Conservation (phyloP, 1,284 basidiomycete species). For the Xanthoconium separans region DNA sequence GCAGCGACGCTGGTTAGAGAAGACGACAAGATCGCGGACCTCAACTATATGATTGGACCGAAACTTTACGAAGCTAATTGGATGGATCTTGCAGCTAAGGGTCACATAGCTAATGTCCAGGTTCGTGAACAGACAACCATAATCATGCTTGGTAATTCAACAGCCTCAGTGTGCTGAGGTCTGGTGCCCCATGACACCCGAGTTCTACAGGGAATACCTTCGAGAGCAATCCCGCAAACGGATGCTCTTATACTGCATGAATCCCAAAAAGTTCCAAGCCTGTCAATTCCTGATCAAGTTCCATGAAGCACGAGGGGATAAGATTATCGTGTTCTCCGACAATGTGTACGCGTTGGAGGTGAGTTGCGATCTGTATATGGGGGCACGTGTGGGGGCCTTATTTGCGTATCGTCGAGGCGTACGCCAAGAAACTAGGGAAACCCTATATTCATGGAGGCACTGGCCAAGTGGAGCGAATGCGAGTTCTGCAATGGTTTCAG, state of each 20-base stretch:
- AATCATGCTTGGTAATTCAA: conserved; percentile 4
- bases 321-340: conserved; percentile 99
- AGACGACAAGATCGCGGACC: conserved; percentile 98
- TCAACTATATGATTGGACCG: conserved; percentile 99
- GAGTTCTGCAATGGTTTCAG: conserved; percentile 94
- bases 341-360: conserved; percentile 98
- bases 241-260: conserved; percentile 99
- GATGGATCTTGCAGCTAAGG: conserved; percentile 99
- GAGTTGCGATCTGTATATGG: conserved; percentile 19
- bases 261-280: conserved; percentile 98
- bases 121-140: conserved; percentile 41
- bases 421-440: conserved; percentile 92
- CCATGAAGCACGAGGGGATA: conserved; percentile 97
- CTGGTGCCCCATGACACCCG: conserved; percentile 99
- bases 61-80: conserved; percentile 99
- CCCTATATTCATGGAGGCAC: conserved; percentile 97
- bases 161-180: conserved; percentile 88
- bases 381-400: background rate
- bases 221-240: conserved; percentile 90
- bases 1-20: conserved; percentile 95
- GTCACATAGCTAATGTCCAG: conserved; percentile 99
- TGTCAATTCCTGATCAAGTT: conserved; percentile 99
- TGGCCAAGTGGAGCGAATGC: conserved; percentile 93
- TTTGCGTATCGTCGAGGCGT: conserved; percentile 51
- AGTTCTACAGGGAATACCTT: conserved; percentile 98